Base-by-base conservation (phyloP, 208 protist species). In the Polymyxa betae region DNA sequence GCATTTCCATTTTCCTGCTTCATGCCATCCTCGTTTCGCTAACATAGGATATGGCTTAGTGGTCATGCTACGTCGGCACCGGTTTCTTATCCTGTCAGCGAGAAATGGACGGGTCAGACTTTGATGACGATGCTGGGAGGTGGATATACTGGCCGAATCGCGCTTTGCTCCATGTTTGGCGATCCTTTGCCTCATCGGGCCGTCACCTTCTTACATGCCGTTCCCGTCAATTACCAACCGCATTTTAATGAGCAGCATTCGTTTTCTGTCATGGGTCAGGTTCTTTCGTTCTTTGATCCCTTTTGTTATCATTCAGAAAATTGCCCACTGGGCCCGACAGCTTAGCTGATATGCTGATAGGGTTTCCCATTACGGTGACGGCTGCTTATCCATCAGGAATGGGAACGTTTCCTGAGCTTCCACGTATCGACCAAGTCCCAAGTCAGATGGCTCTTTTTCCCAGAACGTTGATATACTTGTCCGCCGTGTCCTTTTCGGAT, bases 181-280 rank as follows among this genome's bases (percentile, higher is more conserved):
- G 72, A 82, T 43, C 72, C 72, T 20, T n/a, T 82, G 5, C 72
- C 72, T 43, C 72, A 82, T 35, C 72, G 72, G 10, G 5, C 72
- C 5, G 72, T 82, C 72, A 82, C 35, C 40, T 5, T 82, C 12
- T n/a, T 82, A 5, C 72, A 82, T 82, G 72, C 72, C 35, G 72
- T 43, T 43, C 5, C 5, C 72, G 72, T n/a, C 35, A 82, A 82
- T 82, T 82, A 38, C 72, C 72, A 43, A 38, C 72, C 72, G 40
- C n/a, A 82, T 82, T 82, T 82, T n/a, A 35, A 82, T n/a, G 72
- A 82, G 72, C 72, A 82, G 35, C 72, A 82, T 82, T 5, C 72
- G 40, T 82, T 82, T n/a, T 45, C 72, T 20, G n/a, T 82, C 5
- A 82, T 82, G 72, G 72, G 72, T 43, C 5, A 60, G 5, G 49